Percentiles rank a stretch among this genome's conserved stretches.
Conservation (phyloP, 2,329 filamentous ascomycete species). For the Aspergillus brunneoviolaceus region DNA sequence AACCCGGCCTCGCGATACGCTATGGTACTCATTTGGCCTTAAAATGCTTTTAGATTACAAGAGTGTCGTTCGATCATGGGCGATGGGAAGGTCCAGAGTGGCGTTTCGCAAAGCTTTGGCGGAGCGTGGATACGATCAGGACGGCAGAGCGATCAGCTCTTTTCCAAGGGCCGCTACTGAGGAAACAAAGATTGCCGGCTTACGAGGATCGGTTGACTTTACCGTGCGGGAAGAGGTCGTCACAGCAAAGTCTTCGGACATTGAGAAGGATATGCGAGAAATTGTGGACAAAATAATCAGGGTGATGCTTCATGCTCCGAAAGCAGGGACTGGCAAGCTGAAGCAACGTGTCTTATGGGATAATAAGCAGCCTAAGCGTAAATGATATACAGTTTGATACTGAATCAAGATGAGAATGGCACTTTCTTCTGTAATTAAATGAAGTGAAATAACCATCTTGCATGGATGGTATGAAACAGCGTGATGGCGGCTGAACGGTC, state of each 20-base stretch:
- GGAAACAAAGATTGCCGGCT: conserved; percentile 10
- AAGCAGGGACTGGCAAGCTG: neutral
- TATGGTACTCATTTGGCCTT: conserved; percentile 51
- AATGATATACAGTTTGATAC: too few species aligned
- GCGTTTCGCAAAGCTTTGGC: conserved; percentile 50
- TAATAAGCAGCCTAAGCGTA: too few species aligned
- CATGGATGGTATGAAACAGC: neutral
- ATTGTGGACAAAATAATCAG: neutral
- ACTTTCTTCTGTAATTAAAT: neutral
- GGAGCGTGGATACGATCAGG: conserved; percentile 45
- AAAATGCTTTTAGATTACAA: conserved; percentile 34
- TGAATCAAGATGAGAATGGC: neutral
- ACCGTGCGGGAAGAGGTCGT: conserved; percentile 15
- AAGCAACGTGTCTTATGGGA: too few species aligned
- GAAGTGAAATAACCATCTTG: neutral
- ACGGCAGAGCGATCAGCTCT: conserved; percentile 27
- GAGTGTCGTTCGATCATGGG: conserved; percentile 49
- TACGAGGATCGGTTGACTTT: conserved; percentile 32
- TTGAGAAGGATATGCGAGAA: conserved; percentile 20
- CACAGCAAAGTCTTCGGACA: conserved; percentile 11
- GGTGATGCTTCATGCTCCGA: neutral
- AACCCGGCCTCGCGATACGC: conserved; percentile 40
- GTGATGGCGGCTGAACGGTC: neutral
- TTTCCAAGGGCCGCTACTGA: neutral
- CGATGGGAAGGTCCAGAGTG: conserved; percentile 42